Percentiles rank a stretch among this genome's conserved stretches.
Evolutionary conservation across 1,284 basidiomycete genomes (phyloP).

Genomic region (Hemileia vastatrix): DNA sequence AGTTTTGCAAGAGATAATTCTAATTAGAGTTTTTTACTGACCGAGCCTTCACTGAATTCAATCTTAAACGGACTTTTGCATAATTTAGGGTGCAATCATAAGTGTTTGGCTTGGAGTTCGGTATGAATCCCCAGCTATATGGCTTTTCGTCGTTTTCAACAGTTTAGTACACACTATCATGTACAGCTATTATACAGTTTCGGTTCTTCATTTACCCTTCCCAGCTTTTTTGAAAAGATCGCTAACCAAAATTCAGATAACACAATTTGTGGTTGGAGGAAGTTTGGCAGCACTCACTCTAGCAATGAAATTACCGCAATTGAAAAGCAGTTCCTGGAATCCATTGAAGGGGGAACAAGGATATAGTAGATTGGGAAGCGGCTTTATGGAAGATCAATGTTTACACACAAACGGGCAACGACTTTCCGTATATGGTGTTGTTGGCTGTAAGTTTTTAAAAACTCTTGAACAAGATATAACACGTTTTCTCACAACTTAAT

Average conservation of each 20-base stretch:
- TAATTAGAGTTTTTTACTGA: not conserved
- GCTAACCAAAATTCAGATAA: constrained; percentile 38
- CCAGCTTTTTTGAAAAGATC: constrained; percentile 38
- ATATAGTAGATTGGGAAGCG: constrained; percentile 7
- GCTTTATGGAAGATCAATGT: constrained; percentile 7
- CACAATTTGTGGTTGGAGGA: constrained; percentile 34
- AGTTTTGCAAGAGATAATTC: too few species aligned
- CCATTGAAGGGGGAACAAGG: not conserved
- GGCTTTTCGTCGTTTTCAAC: constrained; percentile 30
- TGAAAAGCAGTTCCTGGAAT: not conserved
- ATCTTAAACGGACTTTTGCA: not conserved
- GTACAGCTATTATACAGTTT: constrained; percentile 42
- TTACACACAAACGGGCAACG: constrained; percentile 11
- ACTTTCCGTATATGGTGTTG: constrained; percentile 9
- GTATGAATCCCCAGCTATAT: constrained; percentile 33
- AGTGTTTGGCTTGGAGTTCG: constrained; percentile 43
- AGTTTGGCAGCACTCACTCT: constrained; percentile 24
- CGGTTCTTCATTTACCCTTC: constrained; percentile 39
- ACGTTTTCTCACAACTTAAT: not conserved
- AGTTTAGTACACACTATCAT: constrained; percentile 31
- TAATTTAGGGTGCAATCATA: constrained; percentile 33
- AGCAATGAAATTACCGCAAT: not conserved
- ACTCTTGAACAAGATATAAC: not conserved
- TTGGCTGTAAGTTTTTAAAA: constrained; percentile 10
- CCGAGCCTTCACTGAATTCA: not conserved